These are phyloP conservation scores for Pterocarpus santalinus DNA, from an alignment of 306 rosid genomes.

Conservation along the genomic window DNA sequence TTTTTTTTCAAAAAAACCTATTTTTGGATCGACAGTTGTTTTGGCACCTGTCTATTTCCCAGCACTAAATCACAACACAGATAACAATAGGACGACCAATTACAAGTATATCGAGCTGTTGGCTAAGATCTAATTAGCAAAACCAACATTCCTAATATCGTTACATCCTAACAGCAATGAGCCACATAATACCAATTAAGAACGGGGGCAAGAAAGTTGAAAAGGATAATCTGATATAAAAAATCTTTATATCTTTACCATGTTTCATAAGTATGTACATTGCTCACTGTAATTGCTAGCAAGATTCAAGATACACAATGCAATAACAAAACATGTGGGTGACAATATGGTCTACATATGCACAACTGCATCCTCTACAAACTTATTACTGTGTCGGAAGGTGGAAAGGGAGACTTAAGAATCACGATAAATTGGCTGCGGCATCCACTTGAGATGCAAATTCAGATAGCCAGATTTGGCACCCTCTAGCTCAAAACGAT, in stretches of 20 bases:
- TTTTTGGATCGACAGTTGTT: no score
- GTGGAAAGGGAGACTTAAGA: constrained; percentile 49
- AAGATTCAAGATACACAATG: constrained; percentile 36
- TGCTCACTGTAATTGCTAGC: constrained; percentile 10
- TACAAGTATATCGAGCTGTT: no score
- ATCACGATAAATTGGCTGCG: constrained; percentile 90
- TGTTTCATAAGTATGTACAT: constrained; percentile 58
- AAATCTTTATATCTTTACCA: constrained; percentile 27
- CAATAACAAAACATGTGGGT: constrained; percentile 21
- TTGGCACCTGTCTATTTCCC: no score
- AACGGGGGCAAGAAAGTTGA: not conserved
- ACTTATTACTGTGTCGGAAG: not conserved
- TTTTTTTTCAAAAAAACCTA: no score
- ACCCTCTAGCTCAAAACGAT: constrained; percentile 74
- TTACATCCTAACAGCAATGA: not conserved
- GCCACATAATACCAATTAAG: not conserved
- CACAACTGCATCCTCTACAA: constrained; percentile 39
- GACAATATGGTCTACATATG: constrained; percentile 23
- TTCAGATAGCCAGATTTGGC: constrained; percentile 87
- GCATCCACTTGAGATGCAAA: constrained; percentile 90
- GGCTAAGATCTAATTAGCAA: no score
- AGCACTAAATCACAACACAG: no score
- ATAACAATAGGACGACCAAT: not conserved
- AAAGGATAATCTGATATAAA: constrained; percentile 6
- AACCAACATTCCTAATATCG: no score